These are phyloP conservation scores for Cutaneotrichosporon cyanovorans DNA, from an alignment of 1,284 basidiomycete genomes.

Conservation along the genomic window DNA sequence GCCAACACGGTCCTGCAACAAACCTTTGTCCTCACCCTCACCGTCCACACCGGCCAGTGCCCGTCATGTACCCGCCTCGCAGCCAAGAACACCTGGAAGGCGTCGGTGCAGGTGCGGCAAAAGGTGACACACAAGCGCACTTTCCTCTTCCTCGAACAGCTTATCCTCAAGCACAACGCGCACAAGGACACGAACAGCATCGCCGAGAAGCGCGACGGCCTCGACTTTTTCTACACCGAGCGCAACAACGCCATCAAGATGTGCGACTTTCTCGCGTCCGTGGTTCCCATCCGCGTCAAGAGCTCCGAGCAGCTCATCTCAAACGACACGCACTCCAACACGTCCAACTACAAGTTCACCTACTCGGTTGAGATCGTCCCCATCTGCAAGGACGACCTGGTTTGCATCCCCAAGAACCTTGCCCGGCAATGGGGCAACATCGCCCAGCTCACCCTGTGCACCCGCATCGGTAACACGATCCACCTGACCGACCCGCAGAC, in stretches of 20 bases:
- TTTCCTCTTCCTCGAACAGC: conserved; percentile 94
- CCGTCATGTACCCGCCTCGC: conserved; percentile 87
- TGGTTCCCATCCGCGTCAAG: conserved; percentile 82
- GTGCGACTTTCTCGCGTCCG: conserved; percentile 85
- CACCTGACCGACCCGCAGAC: conserved; percentile 86
- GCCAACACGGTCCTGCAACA: conserved; percentile 94
- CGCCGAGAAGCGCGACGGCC: conserved; percentile 85
- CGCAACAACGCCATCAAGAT: conserved; percentile 91
- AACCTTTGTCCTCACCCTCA: conserved; percentile 92
- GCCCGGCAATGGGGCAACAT: conserved; percentile 82
- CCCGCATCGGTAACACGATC: conserved; percentile 82
- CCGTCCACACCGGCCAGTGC: conserved; percentile 94
- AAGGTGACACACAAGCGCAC: conserved; percentile 97
- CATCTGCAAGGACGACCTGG: conserved; percentile 95
- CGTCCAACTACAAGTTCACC: conserved; percentile 94
- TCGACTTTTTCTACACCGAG: conserved; percentile 93
- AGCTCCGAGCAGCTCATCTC: conserved; percentile 89
- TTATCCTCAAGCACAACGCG: conserved; percentile 92
- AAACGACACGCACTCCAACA: conserved; percentile 81
- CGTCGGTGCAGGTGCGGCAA: conserved; percentile 92
- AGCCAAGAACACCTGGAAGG: conserved; percentile 98
- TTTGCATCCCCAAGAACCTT: conserved; percentile 75
- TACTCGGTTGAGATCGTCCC: conserved; percentile 97
- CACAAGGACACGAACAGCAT: conserved; percentile 94
- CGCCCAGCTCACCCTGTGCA: conserved; percentile 74